These are phyloP conservation scores for Suillus decipiens DNA, from an alignment of 768 basidiomycete genomes.

Conservation along the genomic window DNA sequence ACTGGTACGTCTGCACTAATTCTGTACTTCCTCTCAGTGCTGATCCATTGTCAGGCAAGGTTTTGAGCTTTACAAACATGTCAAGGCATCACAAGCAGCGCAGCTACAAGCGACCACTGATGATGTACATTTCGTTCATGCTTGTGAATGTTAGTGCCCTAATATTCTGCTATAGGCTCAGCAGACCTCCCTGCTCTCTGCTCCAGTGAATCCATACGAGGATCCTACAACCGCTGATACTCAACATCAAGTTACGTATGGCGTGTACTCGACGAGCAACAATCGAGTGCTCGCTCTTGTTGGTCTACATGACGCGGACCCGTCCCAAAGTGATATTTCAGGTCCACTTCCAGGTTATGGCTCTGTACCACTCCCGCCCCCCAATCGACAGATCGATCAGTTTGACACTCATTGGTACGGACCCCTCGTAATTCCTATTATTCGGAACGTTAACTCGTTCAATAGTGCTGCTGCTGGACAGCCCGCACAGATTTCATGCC, in stretches of 20 bases:
- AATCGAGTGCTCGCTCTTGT: no score
- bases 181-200: not conserved
- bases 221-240: not conserved
- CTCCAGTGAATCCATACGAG: not conserved
- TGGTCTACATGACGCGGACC: no score
- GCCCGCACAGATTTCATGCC: no score
- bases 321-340: no score
- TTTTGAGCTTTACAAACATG: not conserved
- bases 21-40: not conserved
- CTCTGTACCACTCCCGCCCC: no score
- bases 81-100: not conserved
- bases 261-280: no score
- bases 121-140: not conserved
- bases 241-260: not conserved
- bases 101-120: not conserved
- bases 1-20: not conserved
- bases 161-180: not conserved
- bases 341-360: no score
- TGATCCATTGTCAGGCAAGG: not conserved
- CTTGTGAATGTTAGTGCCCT: not conserved
- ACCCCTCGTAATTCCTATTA: no score
- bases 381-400: no score
- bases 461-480: not conserved
- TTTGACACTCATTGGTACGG: no score
- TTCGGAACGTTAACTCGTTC: no score